Evolutionary conservation across 2,329 filamentous ascomycete genomes (phyloP).

Genomic region (Coniochaeta sp.): DNA sequence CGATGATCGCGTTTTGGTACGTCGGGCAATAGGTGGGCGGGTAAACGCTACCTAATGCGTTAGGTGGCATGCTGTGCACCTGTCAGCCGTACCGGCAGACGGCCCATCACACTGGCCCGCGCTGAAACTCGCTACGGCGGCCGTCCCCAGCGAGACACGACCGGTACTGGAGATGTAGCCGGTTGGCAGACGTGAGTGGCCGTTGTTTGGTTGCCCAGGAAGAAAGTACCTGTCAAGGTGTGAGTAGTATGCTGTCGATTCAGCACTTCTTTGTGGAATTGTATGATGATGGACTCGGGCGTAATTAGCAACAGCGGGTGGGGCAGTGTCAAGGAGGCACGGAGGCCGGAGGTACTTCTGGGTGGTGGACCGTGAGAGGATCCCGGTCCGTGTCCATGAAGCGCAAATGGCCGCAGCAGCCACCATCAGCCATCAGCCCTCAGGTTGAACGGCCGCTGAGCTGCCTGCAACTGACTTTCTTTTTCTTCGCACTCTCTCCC

Average conservation of each 20-base stretch:
- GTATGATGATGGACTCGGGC: too few relatives aligned
- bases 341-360: constrained; percentile 1
- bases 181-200: not conserved
- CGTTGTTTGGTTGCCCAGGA: too few relatives aligned
- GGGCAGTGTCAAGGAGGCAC: not conserved
- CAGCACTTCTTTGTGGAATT: too few relatives aligned
- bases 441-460: not conserved
- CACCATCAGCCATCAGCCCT: not conserved
- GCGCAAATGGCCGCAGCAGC: not conserved
- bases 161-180: not conserved
- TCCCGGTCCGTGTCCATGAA: constrained; percentile 1
- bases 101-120: not conserved
- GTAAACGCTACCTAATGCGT: not conserved
- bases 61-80: not conserved
- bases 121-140: not conserved
- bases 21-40: not conserved
- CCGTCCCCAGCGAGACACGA: not conserved
- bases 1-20: not conserved
- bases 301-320: not conserved
- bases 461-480: not conserved
- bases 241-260: too few relatives aligned
- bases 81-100: not conserved
- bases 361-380: not conserved
- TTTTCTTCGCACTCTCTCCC: not conserved
- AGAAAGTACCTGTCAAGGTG: too few relatives aligned